phyloP scores from a whole-genome alignment of 129 eudicot genomes.

The Escallonia herrerae region DNA sequence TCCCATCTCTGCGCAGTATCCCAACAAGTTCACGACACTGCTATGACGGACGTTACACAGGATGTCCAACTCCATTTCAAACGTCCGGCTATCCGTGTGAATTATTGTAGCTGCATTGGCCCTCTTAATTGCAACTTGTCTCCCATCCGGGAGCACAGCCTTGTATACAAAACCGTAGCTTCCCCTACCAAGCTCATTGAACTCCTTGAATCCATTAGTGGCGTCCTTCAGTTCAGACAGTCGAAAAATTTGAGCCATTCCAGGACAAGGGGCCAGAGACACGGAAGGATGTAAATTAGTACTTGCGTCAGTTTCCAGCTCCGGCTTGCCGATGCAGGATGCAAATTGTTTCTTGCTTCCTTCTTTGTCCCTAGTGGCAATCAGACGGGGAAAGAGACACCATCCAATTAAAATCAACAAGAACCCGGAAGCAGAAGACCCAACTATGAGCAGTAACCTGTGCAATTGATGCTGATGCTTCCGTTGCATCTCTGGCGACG shows the following conservation, averaged over 20 bases:
- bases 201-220: conserved; percentile 94
- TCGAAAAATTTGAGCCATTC: conserved; percentile 80
- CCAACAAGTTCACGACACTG: conserved; percentile 74
- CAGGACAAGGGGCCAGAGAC: conserved; percentile 64
- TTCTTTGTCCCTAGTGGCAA: conserved; percentile 14
- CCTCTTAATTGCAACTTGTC: conserved; percentile 86
- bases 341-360: conserved; percentile 52
- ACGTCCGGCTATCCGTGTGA: conserved; percentile 76
- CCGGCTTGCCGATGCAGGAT: conserved; percentile 48
- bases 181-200: conserved; percentile 93
- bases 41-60: conserved; percentile 80
- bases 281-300: conserved; percentile 35
- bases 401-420: conserved; percentile 42
- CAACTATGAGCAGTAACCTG: conserved; percentile 47
- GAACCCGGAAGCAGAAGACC: conserved; percentile 46
- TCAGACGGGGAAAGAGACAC: conserved; percentile 43
- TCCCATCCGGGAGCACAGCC: conserved; percentile 78
- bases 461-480: conserved; percentile 33
- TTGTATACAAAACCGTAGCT: conserved; percentile 94
- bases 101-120: conserved; percentile 98
- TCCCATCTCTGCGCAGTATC: conserved; percentile 96
- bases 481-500: conserved; percentile 29
- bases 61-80: conserved; percentile 80
- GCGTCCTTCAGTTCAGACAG: conserved; percentile 91
- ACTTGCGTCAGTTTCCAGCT: conserved; percentile 39